phyloP scores from a whole-genome alignment of 139 green algal genomes.

The Chlorella ohadii region DNA sequence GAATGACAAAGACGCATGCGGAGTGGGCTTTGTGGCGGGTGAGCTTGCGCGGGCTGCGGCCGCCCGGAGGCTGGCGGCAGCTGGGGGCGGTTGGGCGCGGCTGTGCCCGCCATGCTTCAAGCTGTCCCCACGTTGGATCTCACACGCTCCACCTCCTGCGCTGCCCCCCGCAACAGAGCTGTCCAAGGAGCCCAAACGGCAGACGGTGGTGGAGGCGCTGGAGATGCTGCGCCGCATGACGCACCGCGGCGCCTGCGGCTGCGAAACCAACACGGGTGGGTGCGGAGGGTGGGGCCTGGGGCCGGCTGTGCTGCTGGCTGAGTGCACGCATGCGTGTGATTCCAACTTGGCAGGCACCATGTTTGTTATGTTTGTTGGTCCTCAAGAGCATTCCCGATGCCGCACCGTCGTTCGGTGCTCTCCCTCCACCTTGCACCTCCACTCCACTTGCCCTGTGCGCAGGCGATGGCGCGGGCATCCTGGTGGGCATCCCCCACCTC shows the following conservation, averaged over 20 bases:
- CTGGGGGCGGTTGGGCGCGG: no score
- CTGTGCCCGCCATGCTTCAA: no score
- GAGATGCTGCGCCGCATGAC: slow-evolving; percentile 92
- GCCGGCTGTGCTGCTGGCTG: no score
- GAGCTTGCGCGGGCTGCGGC: background rate
- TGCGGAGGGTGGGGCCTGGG: background rate
- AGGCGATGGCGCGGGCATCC: slow-evolving; percentile 94
- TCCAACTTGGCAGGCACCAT: no score
- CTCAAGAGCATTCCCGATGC: no score
- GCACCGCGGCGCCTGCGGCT: slow-evolving; percentile 93
- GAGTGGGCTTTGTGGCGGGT: slow-evolving; percentile 90
- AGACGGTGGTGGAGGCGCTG: slow-evolving; percentile 86
- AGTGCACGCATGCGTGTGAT: no score
- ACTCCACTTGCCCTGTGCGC: no score
- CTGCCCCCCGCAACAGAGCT: slow-evolving; percentile 62
- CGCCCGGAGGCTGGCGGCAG: background rate
- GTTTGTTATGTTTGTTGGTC: no score
- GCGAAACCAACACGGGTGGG: slow-evolving; percentile 88
- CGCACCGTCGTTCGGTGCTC: no score
- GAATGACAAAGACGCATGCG: slow-evolving; percentile 88
- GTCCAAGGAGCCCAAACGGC: slow-evolving; percentile 72
- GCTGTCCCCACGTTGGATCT: no score
- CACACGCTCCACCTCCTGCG: background rate
- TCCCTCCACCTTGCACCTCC: no score
- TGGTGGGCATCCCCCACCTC: slow-evolving; percentile 88